Conservation (phyloP, 768 basidiomycete genomes). For the Boletus fagicola region DNA sequence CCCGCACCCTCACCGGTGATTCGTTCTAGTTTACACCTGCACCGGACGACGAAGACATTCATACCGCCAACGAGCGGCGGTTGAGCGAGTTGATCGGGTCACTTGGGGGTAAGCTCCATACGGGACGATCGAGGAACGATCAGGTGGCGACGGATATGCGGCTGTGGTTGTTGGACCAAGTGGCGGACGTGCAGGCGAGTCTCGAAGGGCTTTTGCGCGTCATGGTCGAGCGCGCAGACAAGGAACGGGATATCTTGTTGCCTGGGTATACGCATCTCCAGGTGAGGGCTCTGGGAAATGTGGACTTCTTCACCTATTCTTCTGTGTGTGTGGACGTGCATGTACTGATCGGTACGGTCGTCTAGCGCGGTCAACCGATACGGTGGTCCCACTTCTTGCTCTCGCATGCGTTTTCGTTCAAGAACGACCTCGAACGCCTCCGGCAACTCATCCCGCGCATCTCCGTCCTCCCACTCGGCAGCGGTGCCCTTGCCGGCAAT, state of each 20-base stretch:
- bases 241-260: conserved; percentile 85
- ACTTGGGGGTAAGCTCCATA: conserved; percentile 94
- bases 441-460: conserved; percentile 83
- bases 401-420: conserved; percentile 92
- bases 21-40: conserved; percentile 63
- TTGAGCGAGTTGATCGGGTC: conserved; percentile 91
- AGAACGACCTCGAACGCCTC: conserved; percentile 84
- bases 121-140: conserved; percentile 95
- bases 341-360: background rate
- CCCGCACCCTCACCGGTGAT: background rate
- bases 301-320: background rate
- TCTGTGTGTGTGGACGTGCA: too few species aligned
- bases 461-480: conserved; percentile 90
- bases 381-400: conserved; percentile 97
- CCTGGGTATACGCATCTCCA: conserved; percentile 99
- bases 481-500: conserved; percentile 94
- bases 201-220: conserved; percentile 81
- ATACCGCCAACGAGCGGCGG: conserved; percentile 96
- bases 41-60: conserved; percentile 97
- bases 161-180: conserved; percentile 87
- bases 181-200: conserved; percentile 59
- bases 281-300: conserved; percentile 41
- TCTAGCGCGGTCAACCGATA: conserved; percentile 94
- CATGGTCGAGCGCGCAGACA: conserved; percentile 89
- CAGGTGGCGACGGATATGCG: conserved; percentile 99